Evolutionary conservation across 805 yeast species (phyloP).

Genomic region (Blastobotrys mokoenaii): DNA sequence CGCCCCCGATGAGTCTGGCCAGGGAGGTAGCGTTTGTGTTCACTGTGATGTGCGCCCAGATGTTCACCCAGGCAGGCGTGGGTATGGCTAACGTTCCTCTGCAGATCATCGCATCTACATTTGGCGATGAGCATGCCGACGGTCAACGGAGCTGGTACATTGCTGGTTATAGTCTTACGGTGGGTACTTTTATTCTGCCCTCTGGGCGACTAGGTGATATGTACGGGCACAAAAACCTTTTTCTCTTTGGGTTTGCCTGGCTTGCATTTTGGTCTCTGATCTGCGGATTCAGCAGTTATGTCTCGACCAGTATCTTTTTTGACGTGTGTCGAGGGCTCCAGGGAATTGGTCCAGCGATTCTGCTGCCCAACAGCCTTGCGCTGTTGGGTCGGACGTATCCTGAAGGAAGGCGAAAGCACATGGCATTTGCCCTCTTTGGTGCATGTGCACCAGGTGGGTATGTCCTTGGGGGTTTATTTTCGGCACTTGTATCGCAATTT

Average conservation of each 20-base stretch:
- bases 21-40: slow-evolving; percentile 22
- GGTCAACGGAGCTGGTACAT: slow-evolving; percentile 50
- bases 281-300: slow-evolving; percentile 48
- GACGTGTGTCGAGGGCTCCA: slow-evolving; percentile 49
- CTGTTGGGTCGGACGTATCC: slow-evolving; percentile 37
- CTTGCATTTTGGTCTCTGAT: slow-evolving; percentile 49
- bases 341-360: slow-evolving; percentile 55
- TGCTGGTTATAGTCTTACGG: slow-evolving; percentile 62
- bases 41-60: slow-evolving; percentile 26
- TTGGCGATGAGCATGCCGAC: slow-evolving; percentile 21
- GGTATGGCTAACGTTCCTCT: slow-evolving; percentile 27
- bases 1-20: not conserved
- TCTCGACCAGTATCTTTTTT: slow-evolving; percentile 23
- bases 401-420: slow-evolving; percentile 41
- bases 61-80: slow-evolving; percentile 33
- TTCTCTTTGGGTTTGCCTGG: slow-evolving; percentile 50
- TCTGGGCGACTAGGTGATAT: slow-evolving; percentile 69
- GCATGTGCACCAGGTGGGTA: slow-evolving; percentile 60
- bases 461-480: slow-evolving; percentile 44
- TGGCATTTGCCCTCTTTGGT: slow-evolving; percentile 50
- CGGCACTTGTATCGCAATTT: slow-evolving; percentile 38
- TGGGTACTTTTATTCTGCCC: slow-evolving; percentile 63
- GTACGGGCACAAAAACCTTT: slow-evolving; percentile 51
- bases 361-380: slow-evolving; percentile 55
- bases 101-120: slow-evolving; percentile 25